Percentiles rank a stretch among this genome's conserved stretches.
Conservation (phyloP, 2,329 filamentous ascomycete species). For the Hymenoscyphus occultus region DNA sequence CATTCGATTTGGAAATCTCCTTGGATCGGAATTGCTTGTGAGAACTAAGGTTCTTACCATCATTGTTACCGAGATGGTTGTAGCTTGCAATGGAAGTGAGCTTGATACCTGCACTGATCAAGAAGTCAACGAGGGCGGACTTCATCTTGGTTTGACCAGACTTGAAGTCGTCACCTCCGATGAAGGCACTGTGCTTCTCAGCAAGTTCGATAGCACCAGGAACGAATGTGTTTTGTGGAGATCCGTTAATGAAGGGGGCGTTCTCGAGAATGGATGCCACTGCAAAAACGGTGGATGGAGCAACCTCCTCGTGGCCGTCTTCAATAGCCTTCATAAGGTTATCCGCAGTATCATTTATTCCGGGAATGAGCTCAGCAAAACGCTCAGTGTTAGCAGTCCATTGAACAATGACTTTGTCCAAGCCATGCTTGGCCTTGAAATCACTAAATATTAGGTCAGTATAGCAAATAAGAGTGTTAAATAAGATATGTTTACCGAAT, state of each 20-base stretch:
- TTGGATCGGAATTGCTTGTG: constrained; percentile 99
- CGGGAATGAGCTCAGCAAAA: constrained; percentile 81
- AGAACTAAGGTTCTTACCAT: constrained; percentile 97
- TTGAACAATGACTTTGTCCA: constrained; percentile 95
- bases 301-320: constrained; percentile 82
- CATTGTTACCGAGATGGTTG: constrained; percentile 99
- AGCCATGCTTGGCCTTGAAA: constrained; percentile 79
- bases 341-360: constrained; percentile 94
- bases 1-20: constrained; percentile 99
- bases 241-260: constrained; percentile 96
- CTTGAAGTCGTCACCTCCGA: constrained; percentile 99
- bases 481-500: constrained; percentile 60
- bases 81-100: constrained; percentile 97
- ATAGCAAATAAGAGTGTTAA: not conserved
- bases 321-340: constrained; percentile 89
- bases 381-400: constrained; percentile 99
- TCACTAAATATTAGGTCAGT: constrained; percentile 49
- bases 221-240: constrained; percentile 98
- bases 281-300: constrained; percentile 93
- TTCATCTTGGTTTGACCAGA: constrained; percentile 99
- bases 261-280: constrained; percentile 90
- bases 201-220: constrained; percentile 88
- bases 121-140: constrained; percentile 94
- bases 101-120: constrained; percentile 98
- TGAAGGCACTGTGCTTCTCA: constrained; percentile 81